A percentile compares a stretch with the other conserved stretches of the same genome.
Evolutionary conservation across 2,329 filamentous ascomycete species (phyloP).

Genomic region (Fusarium chaquense): DNA sequence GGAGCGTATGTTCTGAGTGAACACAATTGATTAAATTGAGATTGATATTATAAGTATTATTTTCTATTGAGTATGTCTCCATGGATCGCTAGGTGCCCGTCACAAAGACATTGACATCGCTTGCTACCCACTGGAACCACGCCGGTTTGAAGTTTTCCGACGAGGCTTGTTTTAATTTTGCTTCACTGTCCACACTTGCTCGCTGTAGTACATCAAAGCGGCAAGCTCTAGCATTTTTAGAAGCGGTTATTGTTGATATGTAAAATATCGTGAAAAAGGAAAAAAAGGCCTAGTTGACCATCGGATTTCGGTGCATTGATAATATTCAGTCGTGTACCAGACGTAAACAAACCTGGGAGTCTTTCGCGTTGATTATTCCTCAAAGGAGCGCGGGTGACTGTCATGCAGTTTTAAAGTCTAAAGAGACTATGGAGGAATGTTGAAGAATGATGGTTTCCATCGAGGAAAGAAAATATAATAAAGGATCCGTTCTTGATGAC

Average conservation of each 20-base stretch:
- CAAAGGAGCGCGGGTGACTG: conserved; percentile 13
- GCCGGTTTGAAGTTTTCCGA: conserved; percentile 41
- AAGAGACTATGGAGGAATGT: conserved; percentile 13
- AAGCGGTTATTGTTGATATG: conserved; percentile 57
- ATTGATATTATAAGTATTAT: conserved; percentile 6
- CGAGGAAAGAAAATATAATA: conserved; percentile 27
- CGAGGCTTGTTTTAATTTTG: conserved; percentile 62
- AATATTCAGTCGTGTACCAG: background rate
- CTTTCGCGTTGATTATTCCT: conserved; percentile 31
- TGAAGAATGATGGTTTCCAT: background rate
- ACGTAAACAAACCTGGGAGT: conserved; percentile 38
- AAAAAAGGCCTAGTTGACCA: background rate
- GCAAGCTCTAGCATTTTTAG: conserved; percentile 75
- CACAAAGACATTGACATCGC: conserved; percentile 45
- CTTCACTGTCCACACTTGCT: conserved; percentile 78
- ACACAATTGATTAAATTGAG: conserved; percentile 8
- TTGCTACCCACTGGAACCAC: conserved; percentile 50
- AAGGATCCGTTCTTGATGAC: conserved; percentile 12
- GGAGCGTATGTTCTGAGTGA: conserved; percentile 5
- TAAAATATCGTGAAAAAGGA: conserved; percentile 7
- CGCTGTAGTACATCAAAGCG: conserved; percentile 67
- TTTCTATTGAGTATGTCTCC: conserved; percentile 51
- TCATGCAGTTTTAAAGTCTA: background rate
- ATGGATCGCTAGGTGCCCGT: conserved; percentile 51
- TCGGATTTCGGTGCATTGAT: conserved; percentile 5